Conservation (phyloP, 2,329 filamentous ascomycete species). For the Esteya vermicola region DNA sequence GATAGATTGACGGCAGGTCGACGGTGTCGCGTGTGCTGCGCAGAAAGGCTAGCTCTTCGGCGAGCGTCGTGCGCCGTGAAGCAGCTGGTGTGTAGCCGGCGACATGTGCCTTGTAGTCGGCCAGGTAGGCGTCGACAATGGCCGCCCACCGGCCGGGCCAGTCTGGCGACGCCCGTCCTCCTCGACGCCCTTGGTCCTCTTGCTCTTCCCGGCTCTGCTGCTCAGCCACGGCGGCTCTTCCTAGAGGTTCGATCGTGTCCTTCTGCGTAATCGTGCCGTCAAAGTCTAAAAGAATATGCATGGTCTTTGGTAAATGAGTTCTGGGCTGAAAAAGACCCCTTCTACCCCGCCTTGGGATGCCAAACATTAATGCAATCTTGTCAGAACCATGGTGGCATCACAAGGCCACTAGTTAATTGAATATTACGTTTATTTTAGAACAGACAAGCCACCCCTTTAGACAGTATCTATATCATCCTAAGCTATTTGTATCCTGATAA, state of each 20-base stretch:
- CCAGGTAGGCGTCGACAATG: constrained; percentile 30
- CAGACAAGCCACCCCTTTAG: no score
- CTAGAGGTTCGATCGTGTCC: constrained; percentile 38
- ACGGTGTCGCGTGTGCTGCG: constrained; percentile 23
- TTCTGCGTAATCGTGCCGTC: constrained; percentile 42
- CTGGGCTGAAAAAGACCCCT: no score
- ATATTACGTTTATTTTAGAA: no score
- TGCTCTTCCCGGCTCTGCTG: constrained; percentile 1
- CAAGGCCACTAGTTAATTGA: no score
- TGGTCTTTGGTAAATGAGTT: no score
- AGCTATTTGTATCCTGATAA: no score
- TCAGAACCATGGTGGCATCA: no score
- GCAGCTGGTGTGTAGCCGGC: constrained; percentile 19
- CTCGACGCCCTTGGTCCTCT: not conserved
- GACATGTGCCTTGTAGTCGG: constrained; percentile 22
- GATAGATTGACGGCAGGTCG: constrained; percentile 30
- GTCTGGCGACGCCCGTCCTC: not conserved
- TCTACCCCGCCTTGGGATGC: no score
- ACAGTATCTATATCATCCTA: no score
- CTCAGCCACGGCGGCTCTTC: constrained; percentile 25
- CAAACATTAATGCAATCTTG: no score
- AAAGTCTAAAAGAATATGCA: constrained; percentile 42
- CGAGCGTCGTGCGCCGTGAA: constrained; percentile 18
- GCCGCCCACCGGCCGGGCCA: constrained; percentile 26
- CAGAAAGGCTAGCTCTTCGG: constrained; percentile 28